phyloP scores from a whole-genome alignment of 768 basidiomycete species.

The Coprinopsis cinerea region DNA sequence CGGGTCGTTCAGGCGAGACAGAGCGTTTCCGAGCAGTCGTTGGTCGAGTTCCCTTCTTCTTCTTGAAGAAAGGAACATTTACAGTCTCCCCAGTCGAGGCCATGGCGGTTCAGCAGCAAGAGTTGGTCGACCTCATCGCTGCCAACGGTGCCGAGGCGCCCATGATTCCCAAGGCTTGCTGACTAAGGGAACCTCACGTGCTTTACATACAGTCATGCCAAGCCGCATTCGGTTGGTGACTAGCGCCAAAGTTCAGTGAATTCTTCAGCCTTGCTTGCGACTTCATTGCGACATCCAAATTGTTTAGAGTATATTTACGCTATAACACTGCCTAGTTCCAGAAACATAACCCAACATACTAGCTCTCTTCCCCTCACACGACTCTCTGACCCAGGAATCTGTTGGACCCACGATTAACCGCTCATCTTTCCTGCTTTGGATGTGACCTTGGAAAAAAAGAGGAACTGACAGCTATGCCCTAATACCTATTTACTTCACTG shows the following conservation, averaged over 20 bases:
- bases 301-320: no score
- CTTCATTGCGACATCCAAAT: not conserved
- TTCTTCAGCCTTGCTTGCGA: not conserved
- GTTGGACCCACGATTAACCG: not conserved
- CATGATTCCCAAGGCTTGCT: no score
- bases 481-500: not conserved
- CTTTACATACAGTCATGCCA: no score
- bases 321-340: no score
- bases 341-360: no score
- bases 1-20: slow-evolving; percentile 21
- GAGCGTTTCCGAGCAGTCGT: slow-evolving; percentile 73
- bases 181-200: not conserved
- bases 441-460: not conserved
- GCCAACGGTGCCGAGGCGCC: no score
- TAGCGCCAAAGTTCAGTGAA: no score
- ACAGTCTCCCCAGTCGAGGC: slow-evolving; percentile 28
- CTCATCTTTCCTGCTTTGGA: not conserved
- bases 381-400: not conserved
- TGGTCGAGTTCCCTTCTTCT: slow-evolving; percentile 68
- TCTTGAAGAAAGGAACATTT: slow-evolving; percentile 84
- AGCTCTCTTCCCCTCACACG: not conserved
- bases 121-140: no score
- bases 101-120: slow-evolving; percentile 25
- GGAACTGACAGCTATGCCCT: not conserved
- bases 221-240: no score